A percentile compares a stretch with the other conserved stretches of the same genome.
Evolutionary conservation across 2,329 filamentous ascomycete species (phyloP).

Genomic region (Talaromyces verruculosus): DNA sequence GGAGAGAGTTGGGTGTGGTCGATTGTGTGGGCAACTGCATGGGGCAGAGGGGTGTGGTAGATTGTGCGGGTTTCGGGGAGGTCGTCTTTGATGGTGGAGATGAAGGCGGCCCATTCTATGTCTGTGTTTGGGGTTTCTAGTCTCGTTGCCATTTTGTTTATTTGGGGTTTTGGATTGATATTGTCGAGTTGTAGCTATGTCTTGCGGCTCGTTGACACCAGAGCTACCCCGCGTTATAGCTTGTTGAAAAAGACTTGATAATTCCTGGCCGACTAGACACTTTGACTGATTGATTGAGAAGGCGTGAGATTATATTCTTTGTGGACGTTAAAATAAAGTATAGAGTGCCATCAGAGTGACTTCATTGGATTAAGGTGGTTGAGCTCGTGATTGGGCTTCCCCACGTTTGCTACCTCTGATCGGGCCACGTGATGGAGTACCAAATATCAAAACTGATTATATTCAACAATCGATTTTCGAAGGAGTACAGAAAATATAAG

Average conservation of each 20-base stretch:
- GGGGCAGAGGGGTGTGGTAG: constrained; percentile 29
- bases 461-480: background rate
- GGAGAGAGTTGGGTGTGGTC: constrained; percentile 45
- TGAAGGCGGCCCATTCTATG: constrained; percentile 35
- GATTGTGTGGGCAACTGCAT: constrained; percentile 37
- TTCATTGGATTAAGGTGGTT: constrained; percentile 11
- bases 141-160: constrained; percentile 18
- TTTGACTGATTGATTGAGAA: background rate
- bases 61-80: constrained; percentile 29
- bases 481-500: background rate
- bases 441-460: background rate
- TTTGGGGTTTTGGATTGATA: background rate
- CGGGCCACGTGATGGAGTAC: background rate
- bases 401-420: background rate
- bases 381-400: constrained; percentile 4
- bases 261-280: background rate
- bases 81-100: constrained; percentile 29
- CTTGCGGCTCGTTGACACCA: background rate
- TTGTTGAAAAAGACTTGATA: background rate
- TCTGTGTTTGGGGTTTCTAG: constrained; percentile 30
- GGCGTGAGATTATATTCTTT: background rate
- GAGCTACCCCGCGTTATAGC: background rate
- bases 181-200: background rate
- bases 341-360: constrained; percentile 8
- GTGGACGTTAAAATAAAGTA: constrained; percentile 2